A percentile compares a stretch with the other conserved stretches of the same genome.
Evolutionary conservation across 2,329 filamentous ascomycete genomes (phyloP).

Genomic region (Stromatinia cepivora): DNA sequence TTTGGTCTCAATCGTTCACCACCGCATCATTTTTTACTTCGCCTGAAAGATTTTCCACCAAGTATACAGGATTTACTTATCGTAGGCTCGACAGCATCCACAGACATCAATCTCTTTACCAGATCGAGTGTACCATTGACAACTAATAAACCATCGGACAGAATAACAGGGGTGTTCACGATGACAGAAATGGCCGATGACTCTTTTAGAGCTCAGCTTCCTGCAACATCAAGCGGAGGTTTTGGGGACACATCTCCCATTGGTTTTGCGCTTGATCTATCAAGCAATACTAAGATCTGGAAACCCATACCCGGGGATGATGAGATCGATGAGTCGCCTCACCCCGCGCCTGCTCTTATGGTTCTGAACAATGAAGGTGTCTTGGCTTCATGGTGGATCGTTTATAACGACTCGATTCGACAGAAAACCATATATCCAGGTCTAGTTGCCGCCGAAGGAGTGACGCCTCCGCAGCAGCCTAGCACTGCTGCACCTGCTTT

Average conservation of each 20-base stretch:
- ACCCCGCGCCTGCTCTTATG: constrained; percentile 80
- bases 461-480: constrained; percentile 33
- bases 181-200: constrained; percentile 73
- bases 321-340: constrained; percentile 69
- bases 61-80: constrained; percentile 79
- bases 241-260: constrained; percentile 74
- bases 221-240: constrained; percentile 59
- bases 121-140: constrained; percentile 69
- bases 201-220: constrained; percentile 71
- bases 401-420: constrained; percentile 84
- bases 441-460: constrained; percentile 50
- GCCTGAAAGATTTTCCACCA: constrained; percentile 78
- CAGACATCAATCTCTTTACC: constrained; percentile 77
- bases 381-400: constrained; percentile 83
- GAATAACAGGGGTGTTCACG: constrained; percentile 68
- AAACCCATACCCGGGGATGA: constrained; percentile 78
- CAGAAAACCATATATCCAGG: constrained; percentile 72
- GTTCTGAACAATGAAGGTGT: constrained; percentile 87
- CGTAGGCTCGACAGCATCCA: constrained; percentile 75
- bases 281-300: constrained; percentile 73
- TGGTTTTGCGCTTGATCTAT: constrained; percentile 81
- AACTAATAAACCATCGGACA: constrained; percentile 57
- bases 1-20: constrained; percentile 65
- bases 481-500: constrained; percentile 35
- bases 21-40: constrained; percentile 75